phyloP scores from a whole-genome alignment of 257 asterid species.

The Forsythia viridissima region DNA sequence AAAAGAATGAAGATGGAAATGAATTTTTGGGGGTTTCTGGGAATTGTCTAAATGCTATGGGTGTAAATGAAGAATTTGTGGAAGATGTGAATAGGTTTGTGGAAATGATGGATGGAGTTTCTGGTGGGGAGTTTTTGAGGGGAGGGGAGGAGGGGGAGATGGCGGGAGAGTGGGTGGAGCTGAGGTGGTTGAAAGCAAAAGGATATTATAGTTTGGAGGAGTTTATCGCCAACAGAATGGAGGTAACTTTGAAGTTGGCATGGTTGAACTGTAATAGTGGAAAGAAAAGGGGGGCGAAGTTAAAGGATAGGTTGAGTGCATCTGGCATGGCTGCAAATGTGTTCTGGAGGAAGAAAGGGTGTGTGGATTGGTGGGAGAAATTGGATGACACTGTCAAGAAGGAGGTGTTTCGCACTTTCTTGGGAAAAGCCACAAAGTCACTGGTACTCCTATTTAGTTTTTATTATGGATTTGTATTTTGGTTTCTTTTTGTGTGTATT shows the following conservation, averaged over 20 bases:
- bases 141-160: constrained; percentile 72
- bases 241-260: constrained; percentile 78
- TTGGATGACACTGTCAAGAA: constrained; percentile 65
- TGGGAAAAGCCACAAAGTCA: constrained; percentile 74
- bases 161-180: constrained; percentile 80
- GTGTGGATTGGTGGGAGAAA: constrained; percentile 95
- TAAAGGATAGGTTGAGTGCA: constrained; percentile 70
- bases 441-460: constrained; percentile 50
- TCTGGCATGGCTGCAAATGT: constrained; percentile 70
- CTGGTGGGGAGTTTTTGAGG: constrained; percentile 74
- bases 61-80: constrained; percentile 64
- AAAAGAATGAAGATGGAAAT: constrained; percentile 27
- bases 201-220: constrained; percentile 87
- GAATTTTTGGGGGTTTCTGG: constrained; percentile 2
- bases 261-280: constrained; percentile 74
- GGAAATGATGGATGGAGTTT: constrained; percentile 54
- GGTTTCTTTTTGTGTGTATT: neutral
- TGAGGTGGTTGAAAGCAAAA: constrained; percentile 82
- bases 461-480: constrained; percentile 9
- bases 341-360: constrained; percentile 98
- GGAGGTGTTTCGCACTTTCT: constrained; percentile 53
- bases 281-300: constrained; percentile 68
- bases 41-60: constrained; percentile 52
- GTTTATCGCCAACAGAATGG: constrained; percentile 70
- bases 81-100: constrained; percentile 57